Evolutionary conservation across 2,329 filamentous ascomycete species (phyloP).

Genomic region (Rugonectria rugulosa): DNA sequence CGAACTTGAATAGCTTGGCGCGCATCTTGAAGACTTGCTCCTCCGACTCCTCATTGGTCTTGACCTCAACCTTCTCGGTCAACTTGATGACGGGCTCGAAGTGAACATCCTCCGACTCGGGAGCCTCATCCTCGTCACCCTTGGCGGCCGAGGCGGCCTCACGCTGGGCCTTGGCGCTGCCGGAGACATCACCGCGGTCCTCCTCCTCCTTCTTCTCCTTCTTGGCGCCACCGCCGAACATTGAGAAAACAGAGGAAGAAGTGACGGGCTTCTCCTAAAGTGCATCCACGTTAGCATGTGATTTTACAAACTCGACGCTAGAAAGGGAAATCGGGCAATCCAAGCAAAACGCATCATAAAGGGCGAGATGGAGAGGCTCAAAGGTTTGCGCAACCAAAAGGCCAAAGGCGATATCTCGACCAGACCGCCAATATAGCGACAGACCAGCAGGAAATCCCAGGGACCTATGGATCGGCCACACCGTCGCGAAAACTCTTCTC

Average conservation of each 20-base stretch:
- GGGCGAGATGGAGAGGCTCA: neutral
- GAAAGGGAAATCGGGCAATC: neutral
- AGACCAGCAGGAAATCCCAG: neutral
- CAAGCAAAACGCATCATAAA: neutral
- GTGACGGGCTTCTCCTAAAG: constrained; percentile 53
- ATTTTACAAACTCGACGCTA: neutral
- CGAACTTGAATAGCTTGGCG: constrained; percentile 99
- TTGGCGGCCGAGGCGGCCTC: constrained; percentile 66
- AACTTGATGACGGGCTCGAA: constrained; percentile 97
- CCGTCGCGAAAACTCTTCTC: neutral
- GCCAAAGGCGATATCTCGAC: neutral
- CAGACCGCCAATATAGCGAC: constrained; percentile 9
- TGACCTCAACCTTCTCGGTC: constrained; percentile 95
- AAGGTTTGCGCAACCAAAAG: neutral
- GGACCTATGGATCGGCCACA: neutral
- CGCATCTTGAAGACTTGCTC: constrained; percentile 99
- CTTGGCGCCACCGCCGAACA: constrained; percentile 98
- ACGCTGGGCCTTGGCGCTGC: constrained; percentile 82
- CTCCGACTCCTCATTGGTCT: constrained; percentile 98
- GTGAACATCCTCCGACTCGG: constrained; percentile 91
- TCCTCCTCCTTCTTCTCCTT: constrained; percentile 91
- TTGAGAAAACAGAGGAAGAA: constrained; percentile 83
- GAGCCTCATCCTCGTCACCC: constrained; percentile 73
- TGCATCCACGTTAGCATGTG: constrained; percentile 5
- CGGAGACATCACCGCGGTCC: constrained; percentile 85